phyloP scores from a whole-genome alignment of 768 basidiomycete genomes.

The Kwoniella bestiolae region DNA sequence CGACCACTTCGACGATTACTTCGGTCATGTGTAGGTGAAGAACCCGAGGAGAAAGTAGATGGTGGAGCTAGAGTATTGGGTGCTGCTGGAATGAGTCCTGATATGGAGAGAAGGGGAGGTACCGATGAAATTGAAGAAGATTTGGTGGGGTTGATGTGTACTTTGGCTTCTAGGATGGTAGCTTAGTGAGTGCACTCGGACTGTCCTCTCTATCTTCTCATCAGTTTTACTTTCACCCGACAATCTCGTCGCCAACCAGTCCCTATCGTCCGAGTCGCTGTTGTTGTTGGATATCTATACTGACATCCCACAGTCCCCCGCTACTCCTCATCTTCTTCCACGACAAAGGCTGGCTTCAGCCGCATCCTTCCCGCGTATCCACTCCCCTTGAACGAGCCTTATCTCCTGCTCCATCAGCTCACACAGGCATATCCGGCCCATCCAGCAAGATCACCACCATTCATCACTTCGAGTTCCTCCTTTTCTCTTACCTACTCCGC shows the following conservation, averaged over 20 bases:
- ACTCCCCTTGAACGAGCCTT: slow-evolving; percentile 31
- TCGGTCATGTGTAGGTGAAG: slow-evolving; percentile 87
- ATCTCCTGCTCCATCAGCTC: slow-evolving; percentile 70
- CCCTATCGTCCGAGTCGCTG: too few relatives aligned
- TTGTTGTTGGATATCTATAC: too few relatives aligned
- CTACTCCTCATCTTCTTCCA: slow-evolving; percentile 97
- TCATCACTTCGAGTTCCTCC: slow-evolving; percentile 88
- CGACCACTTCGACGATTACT: slow-evolving; percentile 82
- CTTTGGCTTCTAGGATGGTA: slow-evolving; percentile 87
- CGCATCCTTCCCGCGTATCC: slow-evolving; percentile 16
- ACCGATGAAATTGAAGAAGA: slow-evolving; percentile 59
- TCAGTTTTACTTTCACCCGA: too few relatives aligned
- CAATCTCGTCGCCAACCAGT: too few relatives aligned
- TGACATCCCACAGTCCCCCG: slow-evolving; percentile 54
- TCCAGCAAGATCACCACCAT: slow-evolving; percentile 53
- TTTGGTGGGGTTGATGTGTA: slow-evolving; percentile 86
- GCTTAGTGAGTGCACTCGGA: slow-evolving; percentile 60
- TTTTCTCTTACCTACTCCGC: slow-evolving; percentile 93
- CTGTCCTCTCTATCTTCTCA: neutral
- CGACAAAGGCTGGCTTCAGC: slow-evolving; percentile 72
- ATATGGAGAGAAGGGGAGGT: slow-evolving; percentile 15
- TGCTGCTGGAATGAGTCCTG: slow-evolving; percentile 64
- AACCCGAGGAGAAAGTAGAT: slow-evolving; percentile 83
- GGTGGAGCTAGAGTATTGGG: slow-evolving; percentile 75
- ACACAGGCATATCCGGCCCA: slow-evolving; percentile 63